Evolutionary conservation across 257 asterid species (phyloP), one percentile per base, ranked within the genome.

Genomic region (Solanum chmielewskii): DNA sequence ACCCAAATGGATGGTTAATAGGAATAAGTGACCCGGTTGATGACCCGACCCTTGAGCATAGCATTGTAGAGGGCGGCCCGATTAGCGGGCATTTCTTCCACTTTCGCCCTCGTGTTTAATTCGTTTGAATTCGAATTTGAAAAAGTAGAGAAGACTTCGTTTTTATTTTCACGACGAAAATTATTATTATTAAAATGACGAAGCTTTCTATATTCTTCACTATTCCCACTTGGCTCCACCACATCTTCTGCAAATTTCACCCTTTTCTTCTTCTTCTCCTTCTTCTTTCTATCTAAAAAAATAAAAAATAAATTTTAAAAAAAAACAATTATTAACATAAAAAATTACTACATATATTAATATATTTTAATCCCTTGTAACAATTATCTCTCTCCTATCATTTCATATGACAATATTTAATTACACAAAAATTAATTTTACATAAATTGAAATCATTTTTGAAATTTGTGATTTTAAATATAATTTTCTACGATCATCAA

Each of bases 161-260:
- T 83, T 86, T 33, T 47, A 47, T 83, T 88, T 76, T 0, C 44
- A 12, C 35, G 27, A 11, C 42, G 66, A n/a, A 18, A 47, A 47
- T 62, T 87, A 75, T 73, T 49, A 70, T 52, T 47, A 15, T 74
- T 74, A 37, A 39, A 39, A 74, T 66, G 42, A 12, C 66, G 94
- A 87, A 86, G 77, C 89, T 89, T 95, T 84, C 98, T 92, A 87
- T 95, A 94, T 52, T 91, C 95, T 68, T 94, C 96, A 82, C 93
- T 91, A 87, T 95, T 94, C 35, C 98, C 98, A 87, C 21, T 89
- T 23, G 98, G 96, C 92, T 94, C 98, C 93, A 94, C 98, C 90
- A 95, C 97, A 86, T 94, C 96, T 87, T 91, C 95, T 73, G 98
- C 98, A 89, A 95, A 94, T 60, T 93, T 96, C 92, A 95, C 98